Percentiles rank a stretch among this genome's conserved stretches.
Conservation (phyloP, 2,329 filamentous ascomycete genomes). For the Xylaria multiplex region DNA sequence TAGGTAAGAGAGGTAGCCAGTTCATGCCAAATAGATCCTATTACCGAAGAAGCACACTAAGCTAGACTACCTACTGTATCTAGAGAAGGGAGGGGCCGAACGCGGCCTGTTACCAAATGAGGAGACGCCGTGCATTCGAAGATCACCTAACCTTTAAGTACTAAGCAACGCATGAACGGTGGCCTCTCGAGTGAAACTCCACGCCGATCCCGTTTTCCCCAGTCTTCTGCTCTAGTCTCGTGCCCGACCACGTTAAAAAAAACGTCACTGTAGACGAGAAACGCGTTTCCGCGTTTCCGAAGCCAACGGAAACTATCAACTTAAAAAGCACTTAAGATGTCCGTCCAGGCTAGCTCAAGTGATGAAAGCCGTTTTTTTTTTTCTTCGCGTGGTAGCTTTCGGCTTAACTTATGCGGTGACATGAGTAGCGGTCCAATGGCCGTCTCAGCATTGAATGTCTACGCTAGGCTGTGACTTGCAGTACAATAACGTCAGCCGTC, state of each 20-base stretch:
- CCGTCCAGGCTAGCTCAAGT: neutral
- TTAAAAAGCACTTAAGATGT: neutral
- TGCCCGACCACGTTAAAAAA: slow-evolving; percentile 28
- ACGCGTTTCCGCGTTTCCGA: slow-evolving; percentile 8
- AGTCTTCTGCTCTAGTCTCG: slow-evolving; percentile 22
- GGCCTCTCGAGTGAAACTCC: slow-evolving; percentile 16
- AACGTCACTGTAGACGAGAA: slow-evolving; percentile 20
- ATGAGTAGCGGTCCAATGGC: neutral
- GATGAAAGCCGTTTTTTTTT: neutral
- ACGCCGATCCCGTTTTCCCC: slow-evolving; percentile 1
- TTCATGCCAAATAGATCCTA: slow-evolving; percentile 13
- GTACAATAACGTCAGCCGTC: slow-evolving; percentile 23
- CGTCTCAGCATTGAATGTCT: no score
- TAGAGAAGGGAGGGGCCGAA: slow-evolving; percentile 24
- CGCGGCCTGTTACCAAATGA: slow-evolving; percentile 25
- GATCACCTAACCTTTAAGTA: neutral
- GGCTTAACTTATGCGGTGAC: neutral
- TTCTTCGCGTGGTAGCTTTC: neutral
- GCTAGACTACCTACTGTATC: neutral
- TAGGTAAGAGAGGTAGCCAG: neutral
- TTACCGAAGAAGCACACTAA: neutral
- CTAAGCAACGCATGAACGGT: slow-evolving; percentile 16
- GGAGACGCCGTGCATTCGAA: slow-evolving; percentile 10
- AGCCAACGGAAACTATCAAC: neutral
- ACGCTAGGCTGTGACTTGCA: slow-evolving; percentile 16